Evolutionary conservation across 2,329 filamentous ascomycete genomes (phyloP).

Genomic region (Fusarium sororula): DNA sequence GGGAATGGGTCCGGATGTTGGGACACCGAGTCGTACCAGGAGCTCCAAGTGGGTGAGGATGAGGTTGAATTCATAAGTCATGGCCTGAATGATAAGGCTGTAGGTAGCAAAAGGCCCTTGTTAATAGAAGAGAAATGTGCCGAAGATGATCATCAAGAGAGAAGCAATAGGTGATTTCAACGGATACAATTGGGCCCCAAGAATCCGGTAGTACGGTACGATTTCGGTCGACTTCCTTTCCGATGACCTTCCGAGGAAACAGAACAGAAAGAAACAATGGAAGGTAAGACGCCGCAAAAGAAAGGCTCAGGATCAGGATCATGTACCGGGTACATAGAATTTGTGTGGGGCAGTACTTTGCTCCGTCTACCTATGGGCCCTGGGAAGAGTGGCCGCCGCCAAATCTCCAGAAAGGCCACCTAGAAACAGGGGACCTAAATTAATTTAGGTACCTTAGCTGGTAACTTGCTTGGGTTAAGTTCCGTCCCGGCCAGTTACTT

Average conservation of each 20-base stretch:
- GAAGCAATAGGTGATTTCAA: not conserved
- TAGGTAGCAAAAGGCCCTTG: not conserved
- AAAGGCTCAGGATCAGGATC: not conserved
- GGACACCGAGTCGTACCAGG: slow-evolving; percentile 39
- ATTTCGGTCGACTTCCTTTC: not conserved
- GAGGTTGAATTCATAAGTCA: slow-evolving; percentile 6
- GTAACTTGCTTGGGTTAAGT: not conserved
- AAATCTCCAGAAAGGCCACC: slow-evolving; percentile 27
- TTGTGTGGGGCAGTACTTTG: not conserved
- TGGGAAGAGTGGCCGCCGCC: slow-evolving; percentile 3
- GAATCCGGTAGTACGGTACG: not conserved
- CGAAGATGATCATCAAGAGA: not conserved
- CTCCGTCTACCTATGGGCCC: not conserved
- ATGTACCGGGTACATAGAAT: slow-evolving; percentile 12
- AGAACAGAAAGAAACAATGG: slow-evolving; percentile 1
- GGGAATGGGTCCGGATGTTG: slow-evolving; percentile 39
- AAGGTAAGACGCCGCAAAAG: not conserved
- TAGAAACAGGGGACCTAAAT: slow-evolving; percentile 36
- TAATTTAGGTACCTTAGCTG: slow-evolving; percentile 4
- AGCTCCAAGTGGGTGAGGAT: not conserved
- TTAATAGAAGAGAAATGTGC: not conserved
- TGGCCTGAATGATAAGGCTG: slow-evolving; percentile 12
- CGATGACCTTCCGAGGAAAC: slow-evolving; percentile 22
- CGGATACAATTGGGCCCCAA: not conserved
- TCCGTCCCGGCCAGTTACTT: slow-evolving; percentile 8